Conservation (phyloP, 257 asterid genomes). For the Apocynum venetum region DNA sequence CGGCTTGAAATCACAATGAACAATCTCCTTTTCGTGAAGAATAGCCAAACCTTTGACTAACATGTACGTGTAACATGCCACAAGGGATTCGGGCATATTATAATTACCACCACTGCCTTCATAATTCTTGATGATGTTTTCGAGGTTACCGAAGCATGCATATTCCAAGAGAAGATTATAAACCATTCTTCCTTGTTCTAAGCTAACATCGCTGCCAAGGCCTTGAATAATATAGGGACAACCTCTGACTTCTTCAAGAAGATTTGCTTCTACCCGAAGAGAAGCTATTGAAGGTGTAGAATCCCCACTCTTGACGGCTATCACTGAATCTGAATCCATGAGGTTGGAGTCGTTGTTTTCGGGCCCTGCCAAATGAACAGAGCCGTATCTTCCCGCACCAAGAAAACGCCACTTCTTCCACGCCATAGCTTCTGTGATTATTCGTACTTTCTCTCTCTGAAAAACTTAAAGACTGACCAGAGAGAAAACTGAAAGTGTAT, state of each 20-base stretch:
- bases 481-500: no score
- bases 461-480: no score
- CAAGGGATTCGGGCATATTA: neutral
- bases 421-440: neutral
- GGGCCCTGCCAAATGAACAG: neutral
- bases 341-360: neutral
- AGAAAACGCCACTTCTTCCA: neutral
- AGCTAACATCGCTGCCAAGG: constrained; percentile 3
- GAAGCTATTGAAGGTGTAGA: neutral
- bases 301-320: neutral
- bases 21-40: constrained; percentile 4
- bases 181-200: neutral
- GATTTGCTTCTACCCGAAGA: neutral
- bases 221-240: neutral
- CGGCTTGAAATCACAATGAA: constrained; percentile 24
- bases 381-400: neutral
- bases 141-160: neutral
- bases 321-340: neutral
- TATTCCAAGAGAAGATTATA: constrained; percentile 16
- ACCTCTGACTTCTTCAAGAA: neutral
- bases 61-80: neutral
- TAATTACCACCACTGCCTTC: no score
- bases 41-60: neutral
- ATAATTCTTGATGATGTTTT: neutral
- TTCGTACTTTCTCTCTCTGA: neutral